Evolutionary conservation across 129 eudicot genomes (phyloP).

Genomic region (Ambrosia artemisiifolia): DNA sequence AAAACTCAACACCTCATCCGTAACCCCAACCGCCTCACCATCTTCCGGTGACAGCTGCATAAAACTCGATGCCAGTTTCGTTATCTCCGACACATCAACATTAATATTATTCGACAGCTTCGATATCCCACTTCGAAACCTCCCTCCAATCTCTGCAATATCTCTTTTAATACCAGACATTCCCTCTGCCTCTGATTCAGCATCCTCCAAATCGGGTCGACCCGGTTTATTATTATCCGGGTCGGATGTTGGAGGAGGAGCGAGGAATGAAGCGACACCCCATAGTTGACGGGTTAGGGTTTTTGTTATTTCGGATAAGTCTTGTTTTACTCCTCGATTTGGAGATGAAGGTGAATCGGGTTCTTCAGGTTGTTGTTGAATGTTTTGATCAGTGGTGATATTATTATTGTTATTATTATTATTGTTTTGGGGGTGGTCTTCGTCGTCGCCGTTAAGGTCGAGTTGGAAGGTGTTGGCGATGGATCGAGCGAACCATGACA

Average conservation of each 20-base stretch:
- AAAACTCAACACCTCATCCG: constrained; percentile 78
- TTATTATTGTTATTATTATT: background rate
- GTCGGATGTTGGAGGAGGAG: constrained; percentile 74
- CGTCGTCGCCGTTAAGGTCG: constrained; percentile 35
- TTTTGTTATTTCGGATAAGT: constrained; percentile 81
- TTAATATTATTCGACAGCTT: constrained; percentile 65
- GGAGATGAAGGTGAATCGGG: constrained; percentile 38
- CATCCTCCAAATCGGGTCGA: constrained; percentile 25
- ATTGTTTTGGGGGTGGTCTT: constrained; percentile 16
- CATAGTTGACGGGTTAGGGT: constrained; percentile 88
- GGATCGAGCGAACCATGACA: constrained; percentile 88
- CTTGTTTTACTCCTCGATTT: constrained; percentile 85
- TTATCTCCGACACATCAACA: constrained; percentile 78
- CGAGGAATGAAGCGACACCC: constrained; percentile 98
- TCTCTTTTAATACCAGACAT: constrained; percentile 61
- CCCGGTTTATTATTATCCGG: constrained; percentile 19
- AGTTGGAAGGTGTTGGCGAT: constrained; percentile 70
- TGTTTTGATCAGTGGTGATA: constrained; percentile 9
- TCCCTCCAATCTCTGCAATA: constrained; percentile 91
- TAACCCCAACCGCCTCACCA: constrained; percentile 65
- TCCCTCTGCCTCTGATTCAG: constrained; percentile 38
- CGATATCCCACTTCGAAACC: constrained; percentile 73
- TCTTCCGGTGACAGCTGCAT: constrained; percentile 60
- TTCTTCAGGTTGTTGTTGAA: constrained; percentile 14
- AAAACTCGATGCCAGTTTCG: constrained; percentile 70